These are phyloP conservation scores for Mycena pura DNA, from an alignment of 768 basidiomycete genomes.

Conservation along the genomic window DNA sequence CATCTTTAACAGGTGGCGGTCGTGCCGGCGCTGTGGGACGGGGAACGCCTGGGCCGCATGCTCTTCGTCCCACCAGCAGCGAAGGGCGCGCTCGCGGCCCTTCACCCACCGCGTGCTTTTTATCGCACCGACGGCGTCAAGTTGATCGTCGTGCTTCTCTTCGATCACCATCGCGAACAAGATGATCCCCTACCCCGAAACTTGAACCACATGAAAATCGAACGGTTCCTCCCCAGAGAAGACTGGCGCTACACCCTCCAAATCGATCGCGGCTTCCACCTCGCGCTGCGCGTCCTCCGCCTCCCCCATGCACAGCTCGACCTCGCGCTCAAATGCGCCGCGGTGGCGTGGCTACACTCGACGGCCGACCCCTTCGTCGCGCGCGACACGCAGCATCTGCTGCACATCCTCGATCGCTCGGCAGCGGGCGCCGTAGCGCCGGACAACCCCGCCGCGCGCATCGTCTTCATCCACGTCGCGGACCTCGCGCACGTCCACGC, in stretches of 20 bases:
- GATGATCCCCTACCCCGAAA: too few species aligned
- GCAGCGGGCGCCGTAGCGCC: background rate
- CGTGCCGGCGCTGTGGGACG: background rate
- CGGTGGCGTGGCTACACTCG: background rate
- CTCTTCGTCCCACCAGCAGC: background rate
- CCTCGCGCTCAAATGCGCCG: background rate
- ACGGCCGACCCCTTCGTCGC: background rate
- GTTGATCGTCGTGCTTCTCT: background rate
- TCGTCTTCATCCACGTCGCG: conserved; percentile 15
- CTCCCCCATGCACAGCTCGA: background rate
- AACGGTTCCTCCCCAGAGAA: background rate
- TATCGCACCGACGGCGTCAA: background rate
- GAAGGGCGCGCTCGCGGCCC: background rate
- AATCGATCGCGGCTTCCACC: background rate
- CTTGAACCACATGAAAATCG: too few species aligned
- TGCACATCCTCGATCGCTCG: background rate
- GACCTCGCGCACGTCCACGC: conserved; percentile 1
- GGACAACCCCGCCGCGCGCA: background rate
- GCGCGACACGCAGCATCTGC: conserved; percentile 5
- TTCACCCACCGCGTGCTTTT: background rate
- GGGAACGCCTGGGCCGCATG: background rate
- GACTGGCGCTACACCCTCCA: conserved; percentile 4
- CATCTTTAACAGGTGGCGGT: background rate
- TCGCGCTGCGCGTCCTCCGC: background rate
- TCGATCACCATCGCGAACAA: too few species aligned